Conservation (phyloP, 352 stramenopile genomes). For the Phytopythium mirpurense region DNA sequence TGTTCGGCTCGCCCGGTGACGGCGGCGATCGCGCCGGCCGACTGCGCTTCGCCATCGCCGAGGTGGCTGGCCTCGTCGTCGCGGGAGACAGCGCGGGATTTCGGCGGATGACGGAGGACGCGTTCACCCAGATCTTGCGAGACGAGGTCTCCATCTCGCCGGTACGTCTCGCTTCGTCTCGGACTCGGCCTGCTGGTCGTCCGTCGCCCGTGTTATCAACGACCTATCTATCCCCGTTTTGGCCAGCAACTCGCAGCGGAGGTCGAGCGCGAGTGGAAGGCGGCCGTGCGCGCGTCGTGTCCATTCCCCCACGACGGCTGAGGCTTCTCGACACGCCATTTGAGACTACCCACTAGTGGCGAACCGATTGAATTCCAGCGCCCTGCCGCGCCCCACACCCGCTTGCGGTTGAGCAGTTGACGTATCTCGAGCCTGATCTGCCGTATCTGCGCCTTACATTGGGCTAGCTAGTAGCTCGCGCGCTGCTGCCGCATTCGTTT, state of each 20-base stretch:
- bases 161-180: constrained; percentile 15
- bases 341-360: too few relatives aligned
- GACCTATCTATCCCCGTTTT: fast-evolving
- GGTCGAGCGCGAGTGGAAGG: constrained; percentile 1
- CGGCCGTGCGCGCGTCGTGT: neutral
- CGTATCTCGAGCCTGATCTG: too few relatives aligned
- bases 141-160: constrained; percentile 43
- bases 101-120: constrained; percentile 27
- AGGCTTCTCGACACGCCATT: too few relatives aligned
- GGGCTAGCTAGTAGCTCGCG: too few relatives aligned
- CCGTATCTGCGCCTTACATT: too few relatives aligned
- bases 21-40: constrained; percentile 5
- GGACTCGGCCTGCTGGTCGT: neutral
- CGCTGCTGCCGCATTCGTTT: too few relatives aligned
- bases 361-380: too few relatives aligned
- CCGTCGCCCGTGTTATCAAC: too few relatives aligned
- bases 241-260: neutral
- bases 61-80: constrained; percentile 54
- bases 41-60: constrained; percentile 54
- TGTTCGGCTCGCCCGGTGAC: constrained; percentile 5
- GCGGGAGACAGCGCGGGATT: constrained; percentile 26
- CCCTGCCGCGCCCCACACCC: too few relatives aligned
- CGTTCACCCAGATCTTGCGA: constrained; percentile 31
- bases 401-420: too few relatives aligned
- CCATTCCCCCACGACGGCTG: neutral